Conservation (phyloP, 768 basidiomycete genomes). For the Trametes cingulata region DNA sequence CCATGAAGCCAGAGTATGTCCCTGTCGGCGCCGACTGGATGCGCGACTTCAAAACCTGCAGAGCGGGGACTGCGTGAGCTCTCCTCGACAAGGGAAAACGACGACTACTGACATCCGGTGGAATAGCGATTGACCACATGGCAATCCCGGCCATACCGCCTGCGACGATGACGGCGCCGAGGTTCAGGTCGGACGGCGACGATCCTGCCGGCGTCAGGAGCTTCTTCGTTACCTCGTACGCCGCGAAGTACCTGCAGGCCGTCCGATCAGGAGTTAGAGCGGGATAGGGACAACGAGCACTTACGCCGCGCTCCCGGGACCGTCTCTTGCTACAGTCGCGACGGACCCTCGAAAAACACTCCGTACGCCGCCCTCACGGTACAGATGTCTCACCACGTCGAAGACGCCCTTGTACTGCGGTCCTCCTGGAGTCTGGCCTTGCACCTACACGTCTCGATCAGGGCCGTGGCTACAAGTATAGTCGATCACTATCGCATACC, state of each 20-base stretch:
- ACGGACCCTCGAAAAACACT: slow-evolving; percentile 91
- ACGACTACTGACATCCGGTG: slow-evolving; percentile 81
- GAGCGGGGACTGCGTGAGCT: neutral
- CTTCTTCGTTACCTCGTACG: slow-evolving; percentile 94
- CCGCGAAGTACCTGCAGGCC: slow-evolving; percentile 82
- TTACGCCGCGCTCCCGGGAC: slow-evolving; percentile 94
- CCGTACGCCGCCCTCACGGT: slow-evolving; percentile 88
- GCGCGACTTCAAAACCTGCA: slow-evolving; percentile 90
- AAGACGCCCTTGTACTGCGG: slow-evolving; percentile 85
- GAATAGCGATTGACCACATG: slow-evolving; percentile 98
- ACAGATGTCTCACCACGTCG: slow-evolving; percentile 88
- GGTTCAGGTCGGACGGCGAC: slow-evolving; percentile 77
- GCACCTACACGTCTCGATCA: slow-evolving; percentile 51
- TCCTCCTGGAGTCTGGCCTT: slow-evolving; percentile 91
- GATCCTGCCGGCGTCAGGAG: slow-evolving; percentile 77
- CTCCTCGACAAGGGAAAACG: neutral
- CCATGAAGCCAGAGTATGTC: slow-evolving; percentile 92
- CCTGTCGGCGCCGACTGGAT: slow-evolving; percentile 96
- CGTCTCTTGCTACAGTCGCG: slow-evolving; percentile 94
- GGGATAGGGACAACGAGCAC: slow-evolving; percentile 32
- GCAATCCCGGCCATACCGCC: slow-evolving; percentile 95
- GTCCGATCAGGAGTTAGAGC: slow-evolving; percentile 4
- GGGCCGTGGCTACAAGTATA: neutral
- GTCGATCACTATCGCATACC: slow-evolving; percentile 40
- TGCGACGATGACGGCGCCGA: slow-evolving; percentile 85